Evolutionary conservation across 2,329 filamentous ascomycete genomes (phyloP).

Genomic region (Aspergillus pseudoglaucus): DNA sequence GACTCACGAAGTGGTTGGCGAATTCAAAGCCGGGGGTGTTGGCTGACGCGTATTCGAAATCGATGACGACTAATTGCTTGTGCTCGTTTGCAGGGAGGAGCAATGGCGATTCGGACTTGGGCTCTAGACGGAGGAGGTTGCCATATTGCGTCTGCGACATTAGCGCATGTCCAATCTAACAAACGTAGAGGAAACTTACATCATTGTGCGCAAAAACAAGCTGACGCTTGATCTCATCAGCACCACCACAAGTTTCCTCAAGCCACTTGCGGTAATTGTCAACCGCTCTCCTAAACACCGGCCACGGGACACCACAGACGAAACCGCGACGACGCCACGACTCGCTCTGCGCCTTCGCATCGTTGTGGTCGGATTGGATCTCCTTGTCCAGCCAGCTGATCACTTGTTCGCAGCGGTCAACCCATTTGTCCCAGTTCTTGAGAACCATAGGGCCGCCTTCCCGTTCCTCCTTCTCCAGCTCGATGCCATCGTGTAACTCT

Average conservation of each 20-base stretch:
- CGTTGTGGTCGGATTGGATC: conserved; percentile 45
- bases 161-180: neutral
- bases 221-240: conserved; percentile 60
- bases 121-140: conserved; percentile 79
- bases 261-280: conserved; percentile 72
- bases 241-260: conserved; percentile 63
- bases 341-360: conserved; percentile 37
- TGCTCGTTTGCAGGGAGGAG: conserved; percentile 86
- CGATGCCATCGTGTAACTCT: conserved; percentile 89
- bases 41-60: conserved; percentile 93
- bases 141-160: conserved; percentile 82
- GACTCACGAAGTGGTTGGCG: conserved; percentile 82
- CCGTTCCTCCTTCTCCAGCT: conserved; percentile 71
- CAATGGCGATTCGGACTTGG: conserved; percentile 68
- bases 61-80: conserved; percentile 93
- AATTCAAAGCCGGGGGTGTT: conserved; percentile 86
- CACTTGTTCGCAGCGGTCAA: conserved; percentile 54
- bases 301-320: conserved; percentile 80
- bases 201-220: conserved; percentile 98
- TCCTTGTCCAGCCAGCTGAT: conserved; percentile 52
- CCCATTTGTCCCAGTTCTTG: conserved; percentile 93
- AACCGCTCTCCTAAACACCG: conserved; percentile 65
- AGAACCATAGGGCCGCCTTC: conserved; percentile 76
- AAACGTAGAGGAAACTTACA: conserved; percentile 48
- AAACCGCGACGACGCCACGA: conserved; percentile 65